Evolutionary conservation across 805 yeast genomes (phyloP), one percentile per base, ranked within the genome.

Genomic region (Brettanomyces naardenensis): DNA sequence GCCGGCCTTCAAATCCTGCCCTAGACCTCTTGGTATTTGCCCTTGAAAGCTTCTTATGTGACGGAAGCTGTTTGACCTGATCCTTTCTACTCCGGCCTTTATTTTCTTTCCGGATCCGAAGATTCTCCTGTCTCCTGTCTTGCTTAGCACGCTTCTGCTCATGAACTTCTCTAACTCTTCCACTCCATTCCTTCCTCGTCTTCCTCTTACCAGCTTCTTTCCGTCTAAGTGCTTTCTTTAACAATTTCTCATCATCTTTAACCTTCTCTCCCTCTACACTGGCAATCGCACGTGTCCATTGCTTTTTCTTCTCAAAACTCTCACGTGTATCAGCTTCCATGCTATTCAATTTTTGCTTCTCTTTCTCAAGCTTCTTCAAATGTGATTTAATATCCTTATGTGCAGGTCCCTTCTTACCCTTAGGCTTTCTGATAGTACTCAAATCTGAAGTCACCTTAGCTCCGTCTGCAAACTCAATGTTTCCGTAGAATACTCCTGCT

Each of bases 131-230:
- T 60, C 97, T 78, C 69, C 92, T 82, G 65, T 87, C 85, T 45
- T 74, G 78, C 52, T 82, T 81, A 14, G 80, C 84, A 34, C 78
- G 71, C 37, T 83, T 79, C 28, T 80, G 78, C 48, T 80, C 84
- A 41, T 75, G 75, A 11, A 92, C 95, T 27, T 71, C 71, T 49
- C 80, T 83, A 56, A 84, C 80, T 47, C 99, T 75, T 36, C 90
- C 97, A 46, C 66, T 73, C 99, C 99, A 92, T 60, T 90, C 95
- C 36, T 76, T 66, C 52, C 87, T 95, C 41, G 94, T 81, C 66
- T 80, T 85, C 53, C 84, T 73, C 68, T 92, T 92, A 54, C 73
- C 71, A 44, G 83, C 77, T 50, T 86, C 90, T 56, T 87, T 85
- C 50, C 83, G 73, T 65, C 83, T 88, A 44, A 90, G 61, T 2